Conservation (phyloP, 73 alveolate species). For the Halteria grandinella region DNA sequence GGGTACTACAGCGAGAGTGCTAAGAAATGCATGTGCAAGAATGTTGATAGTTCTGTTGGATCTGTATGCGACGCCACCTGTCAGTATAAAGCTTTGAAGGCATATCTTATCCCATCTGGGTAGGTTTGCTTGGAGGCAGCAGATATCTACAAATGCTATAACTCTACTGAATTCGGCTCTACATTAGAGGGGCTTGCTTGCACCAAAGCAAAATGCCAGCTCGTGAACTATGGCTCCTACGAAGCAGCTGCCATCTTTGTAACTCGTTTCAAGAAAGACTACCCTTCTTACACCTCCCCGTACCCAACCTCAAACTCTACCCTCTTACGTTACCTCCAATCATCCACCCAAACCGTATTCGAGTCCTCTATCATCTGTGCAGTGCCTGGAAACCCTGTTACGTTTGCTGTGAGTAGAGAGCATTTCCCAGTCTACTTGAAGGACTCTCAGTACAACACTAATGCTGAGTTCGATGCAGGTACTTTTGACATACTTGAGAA, state of each 20-base stretch:
- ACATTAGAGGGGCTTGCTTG: slow-evolving; percentile 14
- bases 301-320: not conserved
- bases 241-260: slow-evolving; percentile 32
- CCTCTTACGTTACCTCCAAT: not conserved
- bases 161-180: slow-evolving; percentile 1
- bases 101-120: not conserved
- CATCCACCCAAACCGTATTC: not conserved
- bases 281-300: slow-evolving; percentile 21
- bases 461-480: slow-evolving; percentile 51
- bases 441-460: slow-evolving; percentile 44
- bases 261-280: not conserved
- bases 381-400: slow-evolving; percentile 10
- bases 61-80: slow-evolving; percentile 44
- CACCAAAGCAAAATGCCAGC: not conserved
- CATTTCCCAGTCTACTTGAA: slow-evolving; percentile 65
- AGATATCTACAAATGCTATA: not conserved
- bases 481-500: slow-evolving; percentile 40
- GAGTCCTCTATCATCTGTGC: slow-evolving; percentile 42
- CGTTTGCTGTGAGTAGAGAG: slow-evolving; percentile 24
- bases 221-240: slow-evolving; percentile 1
- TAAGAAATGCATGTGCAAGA: slow-evolving; percentile 29
- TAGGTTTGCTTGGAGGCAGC: not conserved
- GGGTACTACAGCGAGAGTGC: slow-evolving; percentile 18
- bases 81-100: slow-evolving; percentile 11
- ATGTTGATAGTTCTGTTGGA: not conserved